Evolutionary conservation across 1,284 basidiomycete genomes (phyloP).

Genomic region (Entoloma clypeatum): DNA sequence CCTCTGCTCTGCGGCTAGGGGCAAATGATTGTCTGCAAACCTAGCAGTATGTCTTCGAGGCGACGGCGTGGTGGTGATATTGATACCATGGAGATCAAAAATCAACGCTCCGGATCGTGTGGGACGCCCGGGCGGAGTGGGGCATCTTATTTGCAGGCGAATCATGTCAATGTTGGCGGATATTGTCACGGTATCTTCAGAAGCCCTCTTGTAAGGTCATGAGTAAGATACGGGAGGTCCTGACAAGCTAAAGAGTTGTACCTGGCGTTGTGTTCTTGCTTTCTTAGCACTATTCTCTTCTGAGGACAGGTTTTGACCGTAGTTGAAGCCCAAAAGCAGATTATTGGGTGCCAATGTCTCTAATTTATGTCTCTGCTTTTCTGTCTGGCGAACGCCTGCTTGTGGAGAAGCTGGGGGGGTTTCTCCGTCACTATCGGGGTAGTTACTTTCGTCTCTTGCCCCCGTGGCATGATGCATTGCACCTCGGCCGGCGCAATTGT

Average conservation of each 20-base stretch:
- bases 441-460: background rate
- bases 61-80: constrained; percentile 33
- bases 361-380: constrained; percentile 38
- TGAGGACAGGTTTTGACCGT: constrained; percentile 24
- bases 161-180: constrained; percentile 47
- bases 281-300: too few species aligned
- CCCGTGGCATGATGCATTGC: background rate
- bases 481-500: background rate
- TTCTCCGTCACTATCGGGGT: constrained; percentile 21
- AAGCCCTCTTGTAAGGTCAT: constrained; percentile 8
- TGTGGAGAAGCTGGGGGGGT: constrained; percentile 38
- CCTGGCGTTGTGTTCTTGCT: too few species aligned
- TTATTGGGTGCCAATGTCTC: constrained; percentile 54
- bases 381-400: constrained; percentile 23
- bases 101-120: constrained; percentile 64
- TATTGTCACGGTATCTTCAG: constrained; percentile 19
- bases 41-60: constrained; percentile 29
- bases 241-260: background rate
- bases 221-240: background rate
- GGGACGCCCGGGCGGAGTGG: constrained; percentile 37
- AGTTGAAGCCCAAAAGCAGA: constrained; percentile 48
- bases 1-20: constrained; percentile 4
- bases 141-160: constrained; percentile 58
- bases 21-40: constrained; percentile 33
- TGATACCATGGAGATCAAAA: constrained; percentile 60